Percentiles rank a stretch among this genome's conserved stretches.
These are phyloP conservation scores for Colletotrichum sp. DNA, from an alignment of 2,329 filamentous ascomycete genomes.

Conservation along the genomic window DNA sequence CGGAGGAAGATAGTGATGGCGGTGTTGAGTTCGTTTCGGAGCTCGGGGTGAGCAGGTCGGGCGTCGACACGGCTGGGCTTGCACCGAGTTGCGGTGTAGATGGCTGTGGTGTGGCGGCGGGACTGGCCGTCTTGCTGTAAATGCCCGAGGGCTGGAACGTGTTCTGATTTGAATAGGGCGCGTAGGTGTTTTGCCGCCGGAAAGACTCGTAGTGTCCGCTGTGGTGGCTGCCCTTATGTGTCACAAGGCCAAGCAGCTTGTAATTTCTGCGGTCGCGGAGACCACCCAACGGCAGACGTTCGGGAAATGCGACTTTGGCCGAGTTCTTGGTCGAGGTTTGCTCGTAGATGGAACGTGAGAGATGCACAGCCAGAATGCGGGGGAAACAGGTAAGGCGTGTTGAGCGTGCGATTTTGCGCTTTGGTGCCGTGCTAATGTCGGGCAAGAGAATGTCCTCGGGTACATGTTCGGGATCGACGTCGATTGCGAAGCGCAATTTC, in stretches of 20 bases:
- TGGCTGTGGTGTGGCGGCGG: constrained; percentile 52
- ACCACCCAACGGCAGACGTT: constrained; percentile 82
- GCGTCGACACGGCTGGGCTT: constrained; percentile 51
- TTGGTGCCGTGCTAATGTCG: constrained; percentile 75
- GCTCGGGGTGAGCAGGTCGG: constrained; percentile 48
- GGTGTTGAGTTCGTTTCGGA: constrained; percentile 41
- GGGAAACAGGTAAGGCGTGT: constrained; percentile 88
- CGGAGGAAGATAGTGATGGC: constrained; percentile 39
- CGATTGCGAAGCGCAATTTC: constrained; percentile 72
- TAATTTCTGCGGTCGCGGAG: constrained; percentile 81
- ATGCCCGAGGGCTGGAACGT: constrained; percentile 78
- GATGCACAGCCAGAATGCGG: constrained; percentile 87
- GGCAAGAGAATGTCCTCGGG: constrained; percentile 78
- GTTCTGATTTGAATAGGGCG: constrained; percentile 83
- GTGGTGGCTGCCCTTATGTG: constrained; percentile 93
- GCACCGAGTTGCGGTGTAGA: constrained; percentile 52
- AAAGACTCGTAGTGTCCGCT: constrained; percentile 98
- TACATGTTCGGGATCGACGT: constrained; percentile 80
- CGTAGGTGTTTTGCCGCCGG: constrained; percentile 75
- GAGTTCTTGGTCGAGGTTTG: constrained; percentile 87
- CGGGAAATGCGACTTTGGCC: constrained; percentile 92
- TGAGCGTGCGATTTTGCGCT: constrained; percentile 84
- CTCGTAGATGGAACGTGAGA: constrained; percentile 93
- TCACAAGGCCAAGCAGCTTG: constrained; percentile 84
- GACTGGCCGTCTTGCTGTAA: constrained; percentile 69